phyloP scores from a whole-genome alignment of 345 rosid species.

The Carallia brachiata region DNA sequence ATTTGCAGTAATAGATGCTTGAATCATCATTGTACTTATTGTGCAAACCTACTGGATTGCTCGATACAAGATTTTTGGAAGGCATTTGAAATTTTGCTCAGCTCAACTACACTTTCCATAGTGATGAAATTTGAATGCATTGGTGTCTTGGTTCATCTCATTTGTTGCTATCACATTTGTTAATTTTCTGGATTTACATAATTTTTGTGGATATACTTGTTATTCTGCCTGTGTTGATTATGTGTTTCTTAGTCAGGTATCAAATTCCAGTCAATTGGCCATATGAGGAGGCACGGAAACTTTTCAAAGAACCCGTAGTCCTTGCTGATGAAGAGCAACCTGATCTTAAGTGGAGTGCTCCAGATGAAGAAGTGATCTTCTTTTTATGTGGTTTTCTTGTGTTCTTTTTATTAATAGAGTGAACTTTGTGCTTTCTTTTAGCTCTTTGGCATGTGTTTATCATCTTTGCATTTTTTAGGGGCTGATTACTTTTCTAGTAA shows the following conservation, averaged over 20 bases:
- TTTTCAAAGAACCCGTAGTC: constrained; percentile 83
- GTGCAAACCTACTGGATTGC: not conserved
- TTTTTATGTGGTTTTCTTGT: constrained; percentile 3
- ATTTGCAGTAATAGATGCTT: not conserved
- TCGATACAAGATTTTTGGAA: not conserved
- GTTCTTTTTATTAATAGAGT: not conserved
- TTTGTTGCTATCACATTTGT: not conserved
- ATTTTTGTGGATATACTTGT: not conserved
- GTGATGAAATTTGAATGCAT: too few species aligned
- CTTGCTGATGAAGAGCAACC: constrained; percentile 55
- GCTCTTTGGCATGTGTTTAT: constrained; percentile 6
- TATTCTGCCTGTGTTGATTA: not conserved
- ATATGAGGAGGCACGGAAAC: constrained; percentile 69
- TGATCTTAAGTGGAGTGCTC: constrained; percentile 79
- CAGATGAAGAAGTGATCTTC: constrained; percentile 78
- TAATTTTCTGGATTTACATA: not conserved
- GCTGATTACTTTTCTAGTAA: constrained; percentile 62
- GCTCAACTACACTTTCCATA: too few species aligned
- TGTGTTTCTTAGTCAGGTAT: constrained; percentile 43
- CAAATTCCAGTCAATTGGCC: constrained; percentile 89
- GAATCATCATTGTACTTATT: not conserved
- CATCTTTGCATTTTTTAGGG: constrained; percentile 40
- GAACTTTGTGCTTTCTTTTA: not conserved
- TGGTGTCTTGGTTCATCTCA: too few species aligned
- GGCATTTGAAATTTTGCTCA: not conserved